Base-by-base conservation (phyloP, 495 filamentous ascomycete species). In the Hypomontagnella monticulosa region DNA sequence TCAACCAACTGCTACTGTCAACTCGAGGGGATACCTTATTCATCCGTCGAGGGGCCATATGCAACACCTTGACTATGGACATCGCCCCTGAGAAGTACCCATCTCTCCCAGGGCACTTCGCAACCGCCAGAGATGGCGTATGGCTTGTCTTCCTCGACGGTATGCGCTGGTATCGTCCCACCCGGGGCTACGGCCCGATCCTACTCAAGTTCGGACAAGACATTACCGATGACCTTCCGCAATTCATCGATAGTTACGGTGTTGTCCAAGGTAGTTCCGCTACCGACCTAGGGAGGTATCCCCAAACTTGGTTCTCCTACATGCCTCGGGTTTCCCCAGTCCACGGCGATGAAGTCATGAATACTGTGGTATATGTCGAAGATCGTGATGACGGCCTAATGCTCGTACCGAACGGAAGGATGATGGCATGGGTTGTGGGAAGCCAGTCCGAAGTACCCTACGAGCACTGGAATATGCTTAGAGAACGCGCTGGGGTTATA, bases 61-160 rank as follows among this genome's bases (percentile, higher is more conserved):
- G 3, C 36, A 38, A 10, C 11, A 38, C n/a, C 11, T 38, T 4
- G 2, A 11, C 2, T 10, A 10, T 38, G 2, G 10, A 38, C 11
- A 38, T 14, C 10, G 3, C 2, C 36, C 9, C 36, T 9, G 36
- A 12, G 9, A 9, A 38, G 2, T 38, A 38, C 36, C n/a, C n/a
- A 38, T 14, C 1, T 30, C 20, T 47, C 12, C 19, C 43, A 7
- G 43, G 43, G 7, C 1, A 7, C 10, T 47, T 27, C 18, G 15
- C 20, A 12, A 30, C 43, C 18, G 2, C 20, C 1, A 15, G 9
- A 14, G 14, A 48, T 14, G 54, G 57, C 7, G 15, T 61, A 7
- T 53, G 47, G 57, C 15, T 61, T 2, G 18, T 61, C 15, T 61
- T 51, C 32, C 12, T 61, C 16, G 48, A 61, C 30, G 57, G 57